Base-by-base conservation (phyloP, 2,329 filamentous ascomycete genomes). In the Orbilia blumenaviensis region DNA sequence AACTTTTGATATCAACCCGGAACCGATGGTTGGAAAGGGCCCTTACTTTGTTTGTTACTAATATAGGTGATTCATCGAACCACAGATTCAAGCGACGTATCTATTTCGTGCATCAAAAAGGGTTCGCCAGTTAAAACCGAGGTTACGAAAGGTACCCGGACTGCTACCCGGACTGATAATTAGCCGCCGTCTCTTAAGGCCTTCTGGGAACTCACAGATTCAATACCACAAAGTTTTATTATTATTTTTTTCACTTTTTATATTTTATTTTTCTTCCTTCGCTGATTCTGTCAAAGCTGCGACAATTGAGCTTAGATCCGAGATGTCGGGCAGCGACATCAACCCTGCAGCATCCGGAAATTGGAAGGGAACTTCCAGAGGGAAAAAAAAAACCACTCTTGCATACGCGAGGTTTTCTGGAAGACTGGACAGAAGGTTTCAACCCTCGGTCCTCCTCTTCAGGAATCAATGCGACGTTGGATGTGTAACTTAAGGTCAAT, bases 321-420 rank as follows among this genome's bases (percentile, higher is more conserved):
- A 63, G 61, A 61, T 66, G 62, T 63, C 44, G 54, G 56, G 42
- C 71, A 75, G 36, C 46, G 42, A 61, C 27, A 34, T 50, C 16
- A 66, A 62, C 56, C 56, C 56, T 71, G 56, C 66, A 48, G 60
- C 46, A 61, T 29, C 36, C 66, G 66, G 56, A 71, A 71, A 71
- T 71, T 62, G 44, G 52, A 56, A 56, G 32, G 48, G 52, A 56
- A 56, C 52, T 16, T 16, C n/a, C 52, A 56, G 58, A 71, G 56
- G 25, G 29, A 34, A 10, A 18, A 10, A 56, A 32, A 54, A 69
- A 54, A 67, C 34, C 66, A 62, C 66, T 69, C 46, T 71, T 71
- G 66, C 66, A 71, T 71, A 71, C 29, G 66, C 66, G 66, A 71
- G 66, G 41, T 71, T 41, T 71, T 71, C 66, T 71, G 66, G 66